Conservation (phyloP, 1,139 yeast genomes). For the Yamadazyma jaroonii region DNA sequence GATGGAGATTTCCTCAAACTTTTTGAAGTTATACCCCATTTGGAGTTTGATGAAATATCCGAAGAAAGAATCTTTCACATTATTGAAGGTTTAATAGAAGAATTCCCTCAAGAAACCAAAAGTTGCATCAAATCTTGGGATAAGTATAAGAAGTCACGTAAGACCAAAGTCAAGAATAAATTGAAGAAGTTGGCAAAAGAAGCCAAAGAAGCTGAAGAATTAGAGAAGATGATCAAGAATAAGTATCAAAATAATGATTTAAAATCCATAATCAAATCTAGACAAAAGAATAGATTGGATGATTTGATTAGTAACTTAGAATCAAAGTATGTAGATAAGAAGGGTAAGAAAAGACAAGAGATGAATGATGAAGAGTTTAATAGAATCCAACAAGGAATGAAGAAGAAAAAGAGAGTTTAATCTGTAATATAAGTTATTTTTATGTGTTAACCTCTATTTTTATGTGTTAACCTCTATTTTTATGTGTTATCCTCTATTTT, state of each 20-base stretch:
- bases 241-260: slow-evolving; percentile 44
- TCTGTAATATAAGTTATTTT: no score
- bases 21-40: slow-evolving; percentile 76
- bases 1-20: slow-evolving; percentile 70
- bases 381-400: slow-evolving; percentile 26
- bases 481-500: no score
- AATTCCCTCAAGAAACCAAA: slow-evolving; percentile 48
- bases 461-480: no score
- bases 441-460: no score
- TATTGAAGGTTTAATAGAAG: slow-evolving; percentile 52
- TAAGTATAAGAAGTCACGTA: slow-evolving; percentile 49
- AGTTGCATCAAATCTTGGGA: slow-evolving; percentile 50
- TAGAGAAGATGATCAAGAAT: slow-evolving; percentile 49
- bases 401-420: slow-evolving; percentile 11
- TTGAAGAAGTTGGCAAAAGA: slow-evolving; percentile 52
- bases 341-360: slow-evolving; percentile 35
- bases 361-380: slow-evolving; percentile 34
- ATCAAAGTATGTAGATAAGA: slow-evolving; percentile 48
- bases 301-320: slow-evolving; percentile 51
- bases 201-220: slow-evolving; percentile 66
- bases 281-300: slow-evolving; percentile 43
- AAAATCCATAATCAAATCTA: slow-evolving; percentile 47
- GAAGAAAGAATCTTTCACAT: slow-evolving; percentile 58
- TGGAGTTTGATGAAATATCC: slow-evolving; percentile 60
- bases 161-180: slow-evolving; percentile 44